Percentiles rank a stretch among this genome's conserved stretches.
Evolutionary conservation across 495 filamentous ascomycete species (phyloP).

Genomic region (Penicilliopsis zonata): DNA sequence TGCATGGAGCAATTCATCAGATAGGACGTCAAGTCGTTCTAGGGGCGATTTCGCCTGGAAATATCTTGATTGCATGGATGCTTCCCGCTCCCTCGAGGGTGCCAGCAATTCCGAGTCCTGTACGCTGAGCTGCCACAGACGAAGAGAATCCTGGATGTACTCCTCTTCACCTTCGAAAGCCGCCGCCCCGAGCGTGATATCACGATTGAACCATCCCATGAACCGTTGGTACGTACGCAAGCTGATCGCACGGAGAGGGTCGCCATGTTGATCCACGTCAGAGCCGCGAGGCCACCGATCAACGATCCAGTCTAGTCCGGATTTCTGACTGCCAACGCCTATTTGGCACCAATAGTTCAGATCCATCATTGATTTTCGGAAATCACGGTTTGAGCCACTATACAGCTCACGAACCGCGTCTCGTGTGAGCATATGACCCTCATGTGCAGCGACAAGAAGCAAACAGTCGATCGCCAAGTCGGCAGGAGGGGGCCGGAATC

Average conservation of each 20-base stretch:
- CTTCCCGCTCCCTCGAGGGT: not conserved
- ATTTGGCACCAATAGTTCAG: constrained; percentile 96
- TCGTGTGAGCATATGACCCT: constrained; percentile 72
- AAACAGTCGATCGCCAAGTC: constrained; percentile 70
- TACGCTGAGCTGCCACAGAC: constrained; percentile 28
- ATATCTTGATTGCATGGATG: no score
- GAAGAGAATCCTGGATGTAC: constrained; percentile 18
- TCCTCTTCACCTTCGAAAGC: constrained; percentile 16
- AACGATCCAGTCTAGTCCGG: constrained; percentile 84
- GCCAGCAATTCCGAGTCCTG: constrained; percentile 22
- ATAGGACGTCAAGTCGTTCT: constrained; percentile 17
- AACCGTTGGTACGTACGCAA: constrained; percentile 61
- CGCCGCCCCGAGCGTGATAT: constrained; percentile 21
- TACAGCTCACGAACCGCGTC: constrained; percentile 59
- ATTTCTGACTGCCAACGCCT: constrained; percentile 76
- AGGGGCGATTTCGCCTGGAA: not conserved
- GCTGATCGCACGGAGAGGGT: constrained; percentile 69
- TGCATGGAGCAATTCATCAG: constrained; percentile 14
- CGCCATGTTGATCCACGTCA: constrained; percentile 53
- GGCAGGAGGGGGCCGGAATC: constrained; percentile 56
- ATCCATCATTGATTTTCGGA: constrained; percentile 75
- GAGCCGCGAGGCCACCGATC: constrained; percentile 55
- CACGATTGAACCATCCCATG: constrained; percentile 66
- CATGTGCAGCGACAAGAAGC: constrained; percentile 72
- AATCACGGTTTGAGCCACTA: constrained; percentile 49